Evolutionary conservation across 352 stramenopile genomes (phyloP), one percentile per base, ranked within the genome.

Genomic region (Phytophthora meadii): DNA sequence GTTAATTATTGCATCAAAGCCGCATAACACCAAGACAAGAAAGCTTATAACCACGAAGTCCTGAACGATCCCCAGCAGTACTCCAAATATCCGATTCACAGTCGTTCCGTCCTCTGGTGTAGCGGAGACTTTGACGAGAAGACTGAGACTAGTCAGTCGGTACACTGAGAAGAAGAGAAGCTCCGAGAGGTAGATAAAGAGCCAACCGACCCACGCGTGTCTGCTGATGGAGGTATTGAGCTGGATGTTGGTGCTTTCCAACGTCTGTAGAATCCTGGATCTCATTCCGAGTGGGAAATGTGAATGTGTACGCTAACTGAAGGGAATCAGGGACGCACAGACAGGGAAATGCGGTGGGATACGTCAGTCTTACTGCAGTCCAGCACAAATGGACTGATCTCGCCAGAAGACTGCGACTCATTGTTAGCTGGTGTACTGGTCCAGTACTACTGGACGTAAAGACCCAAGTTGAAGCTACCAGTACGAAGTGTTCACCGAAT

Each of bases 1-100:
- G 45, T 77, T 77, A 54, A 77, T 61, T 3, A 22, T 28, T 10
- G 68, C 68, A 24, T 77, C 68, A 22, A 77, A 62, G 4, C 49
- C n/a, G 3, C 32, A 70, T 6, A 77, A 54, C 27, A 63, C 32
- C 17, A 50, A 1, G 10, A 65, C n/a, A 0, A 74, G 27, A 34
- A 73, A 67, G n/a, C 64, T 70, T 4, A 54, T 45, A 30, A 73
- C 68, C n/a, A 74, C 58, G 22, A 64, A 65, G 15, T 77, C 64
- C 36, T 77, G 37, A 8, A 68, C 11, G 5, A 70, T 39, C n/a
- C 68, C 68, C 12, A 77, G 25, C 11, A 77, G 39, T 1, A 62
- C 37, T 14, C 68, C 68, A 14, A n/a, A 52, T 2, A 65, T 32
- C 1, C 59, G 49, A 22, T 14, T 27, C 4, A 54, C 22, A 4